Evolutionary conservation across 768 basidiomycete species (phyloP), one percentile per base, ranked within the genome.

Genomic region (Leccinum disarticulatum): DNA sequence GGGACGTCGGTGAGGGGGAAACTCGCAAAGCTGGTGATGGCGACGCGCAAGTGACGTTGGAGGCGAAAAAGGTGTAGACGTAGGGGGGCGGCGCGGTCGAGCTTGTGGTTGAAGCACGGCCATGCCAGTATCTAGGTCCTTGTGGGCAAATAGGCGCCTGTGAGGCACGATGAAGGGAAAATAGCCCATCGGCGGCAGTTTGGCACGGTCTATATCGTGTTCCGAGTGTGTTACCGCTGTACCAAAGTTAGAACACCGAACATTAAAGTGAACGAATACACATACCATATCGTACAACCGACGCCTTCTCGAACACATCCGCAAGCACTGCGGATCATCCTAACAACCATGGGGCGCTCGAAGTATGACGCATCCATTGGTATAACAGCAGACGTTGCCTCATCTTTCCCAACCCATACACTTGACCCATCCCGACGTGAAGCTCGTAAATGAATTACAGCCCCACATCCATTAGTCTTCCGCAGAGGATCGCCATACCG

Each of bases 281-380:
- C 80, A 67, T 55, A 79, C 84, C 85, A 87, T 49, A 78, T 77
- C 3, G 80, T 77, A 73, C 88, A 90, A 19, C 85, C 88, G 10
- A 90, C 76, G 6, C 86, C 87, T 70, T 88, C 86, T 35, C 84
- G 80, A 41, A 84, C 69, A 64, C 88, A 90, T 14, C 87, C 87
- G 63, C 88, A 90, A 3, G 82, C 73, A 61, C 80, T 83, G 61
- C 76, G 77, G 57, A 81, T 75, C 69, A 83, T 81, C 69, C 79
- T 80, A 41, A 80, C 78, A 17, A 80, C 74, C 14, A 77, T 74
- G 13, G 74, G 63, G 35, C 79, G 72, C 62, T 84, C 83, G 68
- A 88, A 86, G 71, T 89, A 89, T 11, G 70, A 72, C 6, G 82
- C 65, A 58, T 87, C 83, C 64, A 90, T 76, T 3, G 77, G 74